phyloP scores from a whole-genome alignment of 306 rosid species.

The Nissolia schottii region DNA sequence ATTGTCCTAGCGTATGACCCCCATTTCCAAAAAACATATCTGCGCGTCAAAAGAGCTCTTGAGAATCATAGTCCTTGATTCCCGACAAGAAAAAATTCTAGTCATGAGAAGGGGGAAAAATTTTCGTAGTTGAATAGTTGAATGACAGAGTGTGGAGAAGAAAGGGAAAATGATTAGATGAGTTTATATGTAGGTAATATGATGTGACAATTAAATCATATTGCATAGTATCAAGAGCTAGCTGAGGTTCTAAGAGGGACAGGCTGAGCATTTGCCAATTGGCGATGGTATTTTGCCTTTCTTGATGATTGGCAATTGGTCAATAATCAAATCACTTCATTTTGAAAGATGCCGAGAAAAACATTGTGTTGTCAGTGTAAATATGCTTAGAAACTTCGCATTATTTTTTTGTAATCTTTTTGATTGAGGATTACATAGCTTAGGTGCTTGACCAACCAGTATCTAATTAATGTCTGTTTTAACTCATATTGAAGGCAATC shows the following conservation, averaged over 20 bases:
- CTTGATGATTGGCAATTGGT: background rate
- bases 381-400: background rate
- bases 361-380: background rate
- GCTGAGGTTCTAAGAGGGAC: background rate
- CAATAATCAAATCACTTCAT: background rate
- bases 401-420: slow-evolving; percentile 2
- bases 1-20: too few relatives aligned
- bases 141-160: background rate
- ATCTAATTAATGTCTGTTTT: slow-evolving; percentile 23
- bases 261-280: background rate
- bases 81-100: background rate
- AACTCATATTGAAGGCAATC: slow-evolving; percentile 52
- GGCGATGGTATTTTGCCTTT: background rate
- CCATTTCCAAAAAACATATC: too few relatives aligned
- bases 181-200: background rate
- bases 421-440: background rate
- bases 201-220: background rate
- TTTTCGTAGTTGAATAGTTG: background rate
- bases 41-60: too few relatives aligned
- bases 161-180: background rate
- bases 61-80: background rate
- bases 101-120: background rate
- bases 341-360: background rate
- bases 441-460: background rate
- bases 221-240: background rate